Percentiles rank a stretch among this genome's conserved stretches.
phyloP scores from a whole-genome alignment of 164 flowering plant genomes.

The Magnolia officinalis region DNA sequence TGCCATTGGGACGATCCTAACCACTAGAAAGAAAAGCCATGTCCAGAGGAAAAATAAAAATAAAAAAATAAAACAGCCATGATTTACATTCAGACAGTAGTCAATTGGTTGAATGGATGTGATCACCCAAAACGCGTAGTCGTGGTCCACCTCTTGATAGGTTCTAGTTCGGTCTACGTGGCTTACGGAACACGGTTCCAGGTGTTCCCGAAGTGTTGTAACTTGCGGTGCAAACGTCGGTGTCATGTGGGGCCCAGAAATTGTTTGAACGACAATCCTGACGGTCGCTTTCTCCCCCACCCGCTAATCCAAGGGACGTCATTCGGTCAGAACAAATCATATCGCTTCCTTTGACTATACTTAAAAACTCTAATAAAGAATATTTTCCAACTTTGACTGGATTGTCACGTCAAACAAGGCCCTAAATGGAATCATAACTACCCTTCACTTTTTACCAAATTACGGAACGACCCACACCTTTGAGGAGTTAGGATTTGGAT shows the following conservation, averaged over 20 bases:
- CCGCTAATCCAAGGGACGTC: slow-evolving; percentile 20
- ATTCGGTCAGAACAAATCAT: slow-evolving; percentile 24
- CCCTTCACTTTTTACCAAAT: background rate
- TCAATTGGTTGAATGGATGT: too few species aligned
- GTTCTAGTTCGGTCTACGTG: too few species aligned
- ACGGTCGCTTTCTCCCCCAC: slow-evolving; percentile 19
- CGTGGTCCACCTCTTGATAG: too few species aligned
- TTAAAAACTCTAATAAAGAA: slow-evolving; percentile 7
- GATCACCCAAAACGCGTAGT: too few species aligned
- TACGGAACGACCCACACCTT: background rate
- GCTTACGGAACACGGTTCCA: too few species aligned
- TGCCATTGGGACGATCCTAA: too few species aligned
- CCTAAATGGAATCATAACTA: slow-evolving; percentile 22
- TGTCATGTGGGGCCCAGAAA: background rate
- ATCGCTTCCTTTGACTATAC: slow-evolving; percentile 38
- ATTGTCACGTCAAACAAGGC: slow-evolving; percentile 60
- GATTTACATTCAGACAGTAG: background rate
- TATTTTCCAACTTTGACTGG: slow-evolving; percentile 48
- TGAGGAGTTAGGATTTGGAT: too few species aligned
- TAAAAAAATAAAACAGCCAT: too few species aligned
- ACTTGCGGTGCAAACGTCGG: too few species aligned
- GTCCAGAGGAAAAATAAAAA: too few species aligned
- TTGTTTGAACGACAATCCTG: background rate
- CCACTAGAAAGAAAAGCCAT: too few species aligned
- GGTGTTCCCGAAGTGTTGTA: too few species aligned